phyloP scores from a whole-genome alignment of 2,329 filamentous ascomycete species.

The Diaporthe sp. region DNA sequence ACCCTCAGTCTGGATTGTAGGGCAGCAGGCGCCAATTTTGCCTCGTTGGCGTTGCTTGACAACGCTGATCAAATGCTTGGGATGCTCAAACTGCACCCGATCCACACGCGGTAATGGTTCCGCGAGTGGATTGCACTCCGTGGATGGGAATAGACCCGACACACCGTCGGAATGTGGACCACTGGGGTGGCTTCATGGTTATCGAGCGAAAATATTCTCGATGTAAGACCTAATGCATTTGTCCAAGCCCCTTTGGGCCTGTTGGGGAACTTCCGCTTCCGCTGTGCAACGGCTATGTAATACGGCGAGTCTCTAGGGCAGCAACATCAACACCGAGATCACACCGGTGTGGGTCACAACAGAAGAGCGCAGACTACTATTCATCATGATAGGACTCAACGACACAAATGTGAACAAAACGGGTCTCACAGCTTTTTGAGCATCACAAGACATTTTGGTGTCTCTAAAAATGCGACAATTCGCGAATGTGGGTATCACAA shows the following conservation, averaged over 20 bases:
- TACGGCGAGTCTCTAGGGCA: not conserved
- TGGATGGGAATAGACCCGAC: not conserved
- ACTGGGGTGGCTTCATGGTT: not conserved
- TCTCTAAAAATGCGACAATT: not conserved
- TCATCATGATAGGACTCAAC: not conserved
- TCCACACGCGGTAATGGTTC: not conserved
- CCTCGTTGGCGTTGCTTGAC: not conserved
- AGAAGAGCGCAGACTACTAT: not conserved
- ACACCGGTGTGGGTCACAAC: not conserved
- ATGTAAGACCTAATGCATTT: slow-evolving; percentile 15
- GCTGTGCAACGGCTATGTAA: not conserved
- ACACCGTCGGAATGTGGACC: not conserved
- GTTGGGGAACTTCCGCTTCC: not conserved
- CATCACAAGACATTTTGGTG: not conserved
- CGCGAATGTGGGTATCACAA: not conserved
- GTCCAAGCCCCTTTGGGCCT: not conserved
- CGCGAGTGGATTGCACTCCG: not conserved
- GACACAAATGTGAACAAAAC: not conserved
- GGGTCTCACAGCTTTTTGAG: not conserved
- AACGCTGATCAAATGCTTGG: too few relatives aligned
- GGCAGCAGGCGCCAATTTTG: not conserved
- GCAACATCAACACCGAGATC: too few relatives aligned
- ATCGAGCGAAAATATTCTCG: not conserved
- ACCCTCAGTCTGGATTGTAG: not conserved
- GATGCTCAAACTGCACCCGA: not conserved